Evolutionary conservation across 2,329 filamentous ascomycete species (phyloP).

Genomic region (Pseudohalonectria lignicola): DNA sequence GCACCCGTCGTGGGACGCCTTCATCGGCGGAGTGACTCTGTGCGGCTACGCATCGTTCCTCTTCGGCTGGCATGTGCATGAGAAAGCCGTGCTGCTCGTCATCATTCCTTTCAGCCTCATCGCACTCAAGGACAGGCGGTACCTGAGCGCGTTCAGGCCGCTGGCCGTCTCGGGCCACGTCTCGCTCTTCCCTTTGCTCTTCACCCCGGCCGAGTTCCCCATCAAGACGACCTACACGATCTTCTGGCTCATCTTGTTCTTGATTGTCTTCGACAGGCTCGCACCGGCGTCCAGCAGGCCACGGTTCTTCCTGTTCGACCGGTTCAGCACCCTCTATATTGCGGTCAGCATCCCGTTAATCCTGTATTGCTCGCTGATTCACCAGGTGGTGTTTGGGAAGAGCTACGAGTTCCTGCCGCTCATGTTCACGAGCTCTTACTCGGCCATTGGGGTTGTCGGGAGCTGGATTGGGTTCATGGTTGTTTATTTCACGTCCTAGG

Average conservation of each 20-base stretch:
- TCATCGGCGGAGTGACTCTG: slow-evolving; percentile 79
- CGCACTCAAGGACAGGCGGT: slow-evolving; percentile 78
- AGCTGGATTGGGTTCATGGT: slow-evolving; percentile 94
- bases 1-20: slow-evolving; percentile 74
- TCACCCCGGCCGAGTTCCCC: slow-evolving; percentile 85
- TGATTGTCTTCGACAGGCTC: slow-evolving; percentile 76
- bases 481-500: slow-evolving; percentile 64
- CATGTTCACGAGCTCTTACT: slow-evolving; percentile 96
- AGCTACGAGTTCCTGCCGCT: slow-evolving; percentile 82
- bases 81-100: slow-evolving; percentile 90
- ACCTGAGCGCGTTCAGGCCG: slow-evolving; percentile 84
- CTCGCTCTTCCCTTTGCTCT: slow-evolving; percentile 86
- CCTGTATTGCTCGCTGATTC: slow-evolving; percentile 75
- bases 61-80: slow-evolving; percentile 97
- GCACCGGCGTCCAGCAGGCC: slow-evolving; percentile 71
- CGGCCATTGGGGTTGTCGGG: slow-evolving; percentile 84
- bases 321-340: slow-evolving; percentile 84
- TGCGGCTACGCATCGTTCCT: slow-evolving; percentile 95
- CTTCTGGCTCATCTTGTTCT: slow-evolving; percentile 79
- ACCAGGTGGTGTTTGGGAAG: slow-evolving; percentile 73
- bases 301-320: slow-evolving; percentile 83
- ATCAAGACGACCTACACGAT: slow-evolving; percentile 91
- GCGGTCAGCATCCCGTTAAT: slow-evolving; percentile 82
- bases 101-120: slow-evolving; percentile 93
- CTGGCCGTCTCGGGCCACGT: slow-evolving; percentile 90